Percentiles rank a stretch among this genome's conserved stretches.
Conservation (phyloP, 768 basidiomycete species). For the Kondoa subrosea region DNA sequence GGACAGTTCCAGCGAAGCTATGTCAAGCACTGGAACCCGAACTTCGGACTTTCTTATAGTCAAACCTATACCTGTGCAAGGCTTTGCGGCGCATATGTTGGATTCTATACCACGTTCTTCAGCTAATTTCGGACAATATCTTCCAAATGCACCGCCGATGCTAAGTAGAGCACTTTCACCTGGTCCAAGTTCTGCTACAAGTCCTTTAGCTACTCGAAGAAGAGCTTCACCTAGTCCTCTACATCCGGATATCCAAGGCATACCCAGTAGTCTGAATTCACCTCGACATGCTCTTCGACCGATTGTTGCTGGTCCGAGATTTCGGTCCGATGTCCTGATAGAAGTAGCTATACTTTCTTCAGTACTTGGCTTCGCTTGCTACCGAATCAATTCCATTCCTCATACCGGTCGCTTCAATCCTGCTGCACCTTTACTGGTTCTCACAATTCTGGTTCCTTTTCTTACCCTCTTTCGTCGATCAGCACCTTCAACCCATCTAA, state of each 20-base stretch:
- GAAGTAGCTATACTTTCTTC: constrained; percentile 25
- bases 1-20: neutral
- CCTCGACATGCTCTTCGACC: neutral
- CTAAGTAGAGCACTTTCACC: neutral
- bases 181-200: neutral
- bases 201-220: neutral
- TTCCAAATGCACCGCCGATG: neutral
- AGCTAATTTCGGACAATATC: neutral
- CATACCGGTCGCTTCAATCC: constrained; percentile 16
- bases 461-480: constrained; percentile 15
- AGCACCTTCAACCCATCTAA: constrained; percentile 15
- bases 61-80: neutral
- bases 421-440: constrained; percentile 18
- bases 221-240: neutral
- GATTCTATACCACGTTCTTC: neutral
- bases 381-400: constrained; percentile 16
- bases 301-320: neutral
- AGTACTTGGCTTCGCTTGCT: constrained; percentile 19
- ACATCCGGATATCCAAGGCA: neutral
- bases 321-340: constrained; percentile 21
- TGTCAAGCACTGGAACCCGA: neutral
- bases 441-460: constrained; percentile 12
- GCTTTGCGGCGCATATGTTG: neutral
- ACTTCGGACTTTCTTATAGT: neutral
- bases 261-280: neutral